Evolutionary conservation across 805 yeast species (phyloP), one percentile per base, ranked within the genome.

Genomic region (Ogataea degrootiae): DNA sequence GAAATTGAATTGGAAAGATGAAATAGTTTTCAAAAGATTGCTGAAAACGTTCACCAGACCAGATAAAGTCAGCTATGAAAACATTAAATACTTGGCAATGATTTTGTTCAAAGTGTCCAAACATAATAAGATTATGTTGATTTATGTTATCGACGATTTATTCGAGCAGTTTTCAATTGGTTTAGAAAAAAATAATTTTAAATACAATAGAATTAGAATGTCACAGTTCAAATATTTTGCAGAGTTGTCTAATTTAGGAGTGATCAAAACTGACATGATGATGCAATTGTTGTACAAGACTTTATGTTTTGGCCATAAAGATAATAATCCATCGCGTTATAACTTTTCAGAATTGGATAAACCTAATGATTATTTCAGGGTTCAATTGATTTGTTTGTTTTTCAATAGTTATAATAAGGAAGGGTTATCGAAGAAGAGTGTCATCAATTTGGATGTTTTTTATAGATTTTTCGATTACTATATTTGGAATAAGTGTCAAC

Each of bases 401-500:
- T 57, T 83, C 17, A 63, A 64, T n/a, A 63, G 61, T 9, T 39
- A 70, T 6, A 43, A 50, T 14, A 21, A 48, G 2, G 33, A 38
- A 7, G 26, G 16, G 6, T 14, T 48, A 12, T 50, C 57, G 16
- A 53, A 47, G 21, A 47, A 52, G 2, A 53, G 51, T 8, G 40
- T 31, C 14, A 48, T 56, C 4, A 67, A 71, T 35, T 42, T 79
- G 12, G 56, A 60, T 0, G 44, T 69, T 0, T 76, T 84, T 48
- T 55, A 83, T 48, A 72, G 72, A 26, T 83, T 80, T 53, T 82
- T 88, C 50, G 94, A 89, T 57, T 89, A 80, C 61, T 89, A 87
- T 59, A 62, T 78, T 5, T 76, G 73, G 61, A 75, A 83, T 33
- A 89, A 89, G 59, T 66, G 63, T 8, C 74, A 66, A 45, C 83